These are phyloP conservation scores for Termitomyces titanicus DNA, from an alignment of 768 basidiomycete genomes.

Conservation along the genomic window DNA sequence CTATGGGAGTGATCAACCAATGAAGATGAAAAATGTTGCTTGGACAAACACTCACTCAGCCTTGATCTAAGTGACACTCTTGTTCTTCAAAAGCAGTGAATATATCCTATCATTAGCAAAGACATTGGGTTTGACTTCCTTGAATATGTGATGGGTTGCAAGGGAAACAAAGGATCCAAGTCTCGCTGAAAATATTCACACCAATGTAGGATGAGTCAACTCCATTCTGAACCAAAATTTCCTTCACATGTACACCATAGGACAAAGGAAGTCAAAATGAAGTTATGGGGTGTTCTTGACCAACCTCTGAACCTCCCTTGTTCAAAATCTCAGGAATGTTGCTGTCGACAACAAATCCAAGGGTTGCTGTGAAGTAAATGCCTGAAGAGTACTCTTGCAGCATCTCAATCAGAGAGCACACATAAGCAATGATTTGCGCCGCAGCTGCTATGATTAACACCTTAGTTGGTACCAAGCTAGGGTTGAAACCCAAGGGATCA, in stretches of 20 bases:
- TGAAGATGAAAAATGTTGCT: no score
- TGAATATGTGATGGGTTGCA: conserved; percentile 21
- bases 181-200: conserved; percentile 12
- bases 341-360: conserved; percentile 23
- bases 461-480: conserved; percentile 12
- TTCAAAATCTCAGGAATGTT: conserved; percentile 33
- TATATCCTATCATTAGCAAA: conserved; percentile 24
- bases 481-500: conserved; percentile 13
- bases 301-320: conserved; percentile 23
- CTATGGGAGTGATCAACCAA: conserved; percentile 6
- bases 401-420: conserved; percentile 15
- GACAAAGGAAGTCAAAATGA: background rate
- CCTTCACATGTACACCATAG: conserved; percentile 31
- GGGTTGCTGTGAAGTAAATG: conserved; percentile 14
- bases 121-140: conserved; percentile 21
- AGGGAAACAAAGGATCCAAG: conserved; percentile 21
- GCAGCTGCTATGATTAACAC: conserved; percentile 21
- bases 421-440: conserved; percentile 22
- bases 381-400: conserved; percentile 10
- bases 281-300: conserved; percentile 1
- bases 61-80: conserved; percentile 22
- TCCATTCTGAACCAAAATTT: conserved; percentile 26
- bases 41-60: conserved; percentile 19
- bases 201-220: conserved; percentile 28
- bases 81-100: conserved; percentile 25